A percentile compares a stretch with the other conserved stretches of the same genome.
Conservation (phyloP, 2,329 filamentous ascomycete genomes). For the Aspergillus calidoustus region DNA sequence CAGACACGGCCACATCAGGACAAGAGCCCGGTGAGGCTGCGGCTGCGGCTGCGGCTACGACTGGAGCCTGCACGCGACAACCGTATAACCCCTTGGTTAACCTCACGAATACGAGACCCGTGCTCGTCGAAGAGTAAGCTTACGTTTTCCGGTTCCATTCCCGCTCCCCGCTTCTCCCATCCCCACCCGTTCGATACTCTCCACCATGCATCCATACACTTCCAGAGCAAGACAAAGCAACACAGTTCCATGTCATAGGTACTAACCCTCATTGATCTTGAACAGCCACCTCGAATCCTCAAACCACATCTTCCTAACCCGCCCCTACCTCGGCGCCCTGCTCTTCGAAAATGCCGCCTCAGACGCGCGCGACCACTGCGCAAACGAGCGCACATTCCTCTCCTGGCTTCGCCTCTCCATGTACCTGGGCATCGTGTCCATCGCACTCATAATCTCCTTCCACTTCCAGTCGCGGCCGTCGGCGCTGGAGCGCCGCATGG, state of each 20-base stretch:
- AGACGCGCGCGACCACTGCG: conserved; percentile 69
- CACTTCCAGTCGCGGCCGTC: conserved; percentile 79
- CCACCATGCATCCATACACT: neutral
- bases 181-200: neutral
- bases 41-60: neutral
- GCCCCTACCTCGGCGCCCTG: conserved; percentile 61
- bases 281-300: conserved; percentile 34
- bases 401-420: conserved; percentile 88
- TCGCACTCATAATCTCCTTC: conserved; percentile 92
- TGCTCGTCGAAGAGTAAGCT: conserved; percentile 55
- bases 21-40: conserved; percentile 20
- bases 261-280: conserved; percentile 11
- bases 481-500: conserved; percentile 72
- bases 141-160: neutral
- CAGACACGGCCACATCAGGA: conserved; percentile 13
- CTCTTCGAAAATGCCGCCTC: conserved; percentile 70
- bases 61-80: conserved; percentile 21
- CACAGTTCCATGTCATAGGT: neutral
- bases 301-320: conserved; percentile 55
- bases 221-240: neutral
- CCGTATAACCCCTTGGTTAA: conserved; percentile 59
- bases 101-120: conserved; percentile 53
- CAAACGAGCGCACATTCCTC: conserved; percentile 76
- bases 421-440: conserved; percentile 86
- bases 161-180: neutral